Base-by-base conservation (phyloP, 202 grass and related monocot genomes). In the Zoysia matrella region DNA sequence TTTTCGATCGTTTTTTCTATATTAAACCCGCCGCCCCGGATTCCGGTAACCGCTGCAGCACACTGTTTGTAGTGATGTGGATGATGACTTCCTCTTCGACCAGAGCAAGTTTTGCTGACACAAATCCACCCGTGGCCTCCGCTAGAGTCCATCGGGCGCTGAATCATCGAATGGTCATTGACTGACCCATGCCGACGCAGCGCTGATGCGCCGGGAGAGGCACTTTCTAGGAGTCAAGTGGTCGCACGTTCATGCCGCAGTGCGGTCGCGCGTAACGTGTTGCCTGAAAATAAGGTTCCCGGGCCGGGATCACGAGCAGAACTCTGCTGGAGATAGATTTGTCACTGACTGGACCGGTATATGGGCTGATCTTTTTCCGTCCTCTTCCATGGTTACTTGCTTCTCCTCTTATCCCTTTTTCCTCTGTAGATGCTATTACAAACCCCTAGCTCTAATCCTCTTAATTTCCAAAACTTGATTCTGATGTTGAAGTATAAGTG, bases 161-260 rank as follows among this genome's bases (percentile, higher is more conserved):
- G 74, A 64, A 76, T 76, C 58, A 64, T 64, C 74, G 46, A 11
- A 64, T 41, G 46, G 41, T 64, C 69, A 58, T 30, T 36, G 30
- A 36, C 30, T 56, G 60, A 64, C 8, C 1, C 30, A 5, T 40
- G 22, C 30, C 30, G 9, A 64, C 10, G 60, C 8, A 8, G n/a
- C 16, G n/a, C n/a, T 60, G 6, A 60, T 8, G n/a, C 56, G 7
- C 52, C 15, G 52, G 52, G 13, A 5, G 52, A 53, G 52, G 52
- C 11, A 55, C 30, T 36, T 36, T 36, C 30, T 36, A 36, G 30
- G 30, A 36, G 30, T 36, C 30, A 36, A 36, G 30, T 5, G 13
- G 11, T 55, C 12, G 51, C 55, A 5, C 4, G 55, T 57, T 4
- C 55, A 36, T 15, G 15, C 55, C 2, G 53, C 53, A 55, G 15